A percentile compares a stretch with the other conserved stretches of the same genome.
These are phyloP conservation scores for Musa itinerans DNA, from an alignment of 176 grass and related monocot species.

Conservation along the genomic window DNA sequence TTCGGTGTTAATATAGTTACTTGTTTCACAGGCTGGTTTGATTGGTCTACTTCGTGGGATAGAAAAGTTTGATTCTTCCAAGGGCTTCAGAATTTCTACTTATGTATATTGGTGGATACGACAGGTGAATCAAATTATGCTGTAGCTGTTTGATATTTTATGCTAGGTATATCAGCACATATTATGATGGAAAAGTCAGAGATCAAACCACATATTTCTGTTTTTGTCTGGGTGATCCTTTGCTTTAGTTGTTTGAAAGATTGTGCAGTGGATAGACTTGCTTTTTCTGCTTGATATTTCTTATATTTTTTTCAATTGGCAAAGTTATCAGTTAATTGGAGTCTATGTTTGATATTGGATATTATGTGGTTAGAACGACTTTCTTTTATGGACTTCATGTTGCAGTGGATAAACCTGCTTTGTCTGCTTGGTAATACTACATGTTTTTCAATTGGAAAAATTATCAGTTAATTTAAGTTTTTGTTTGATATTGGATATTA, in stretches of 20 bases:
- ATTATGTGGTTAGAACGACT: neutral
- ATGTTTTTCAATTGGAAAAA: neutral
- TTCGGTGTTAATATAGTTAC: neutral
- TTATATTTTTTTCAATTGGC: too few relatives aligned
- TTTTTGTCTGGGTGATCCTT: too few relatives aligned
- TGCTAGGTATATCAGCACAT: neutral
- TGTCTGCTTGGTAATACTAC: too few relatives aligned
- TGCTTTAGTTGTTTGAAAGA: neutral
- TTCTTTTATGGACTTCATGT: neutral
- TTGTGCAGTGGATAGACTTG: too few relatives aligned
- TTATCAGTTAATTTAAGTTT: neutral
- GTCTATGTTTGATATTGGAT: neutral
- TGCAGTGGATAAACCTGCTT: too few relatives aligned
- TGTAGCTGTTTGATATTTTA: neutral
- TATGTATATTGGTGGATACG: slow-evolving; percentile 99
- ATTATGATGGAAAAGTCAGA: neutral
- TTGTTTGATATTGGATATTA: neutral
- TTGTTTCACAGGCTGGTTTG: slow-evolving; percentile 58
- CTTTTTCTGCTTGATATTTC: too few relatives aligned
- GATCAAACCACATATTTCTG: neutral
- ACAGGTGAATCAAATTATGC: slow-evolving; percentile 35
- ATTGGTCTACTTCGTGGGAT: slow-evolving; percentile 85
- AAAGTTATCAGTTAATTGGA: neutral
- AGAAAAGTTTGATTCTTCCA: slow-evolving; percentile 85
- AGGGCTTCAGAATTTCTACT: slow-evolving; percentile 86